Evolutionary conservation across 2,329 filamentous ascomycete species (phyloP).

Genomic region (Alternaria sp.): DNA sequence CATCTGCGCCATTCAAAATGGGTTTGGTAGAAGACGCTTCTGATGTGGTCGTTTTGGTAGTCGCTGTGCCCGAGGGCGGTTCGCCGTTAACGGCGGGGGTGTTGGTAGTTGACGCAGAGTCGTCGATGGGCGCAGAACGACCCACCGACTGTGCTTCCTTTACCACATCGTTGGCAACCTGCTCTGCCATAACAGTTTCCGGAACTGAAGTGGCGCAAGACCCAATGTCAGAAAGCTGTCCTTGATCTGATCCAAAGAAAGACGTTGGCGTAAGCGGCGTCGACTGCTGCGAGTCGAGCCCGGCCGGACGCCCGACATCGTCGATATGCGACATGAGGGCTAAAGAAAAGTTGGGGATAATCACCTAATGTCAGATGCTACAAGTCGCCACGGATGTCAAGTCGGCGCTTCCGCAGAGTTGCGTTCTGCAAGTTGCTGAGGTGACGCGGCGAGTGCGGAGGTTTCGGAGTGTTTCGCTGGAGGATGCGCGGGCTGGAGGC

Average conservation of each 20-base stretch:
- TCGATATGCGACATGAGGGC: slow-evolving; percentile 34
- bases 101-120: slow-evolving; percentile 68
- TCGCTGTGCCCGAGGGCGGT: slow-evolving; percentile 49
- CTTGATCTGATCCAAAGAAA: slow-evolving; percentile 35
- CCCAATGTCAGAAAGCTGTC: slow-evolving; percentile 45
- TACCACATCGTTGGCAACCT: slow-evolving; percentile 75
- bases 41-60: slow-evolving; percentile 36
- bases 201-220: slow-evolving; percentile 54
- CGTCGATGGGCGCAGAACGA: slow-evolving; percentile 71
- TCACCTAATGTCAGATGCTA: slow-evolving; percentile 53
- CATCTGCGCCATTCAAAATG: slow-evolving; percentile 34
- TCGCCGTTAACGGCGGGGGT: slow-evolving; percentile 62
- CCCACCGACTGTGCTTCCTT: slow-evolving; percentile 74
- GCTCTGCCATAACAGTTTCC: slow-evolving; percentile 76
- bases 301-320: slow-evolving; percentile 29
- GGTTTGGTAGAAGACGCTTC: slow-evolving; percentile 52
- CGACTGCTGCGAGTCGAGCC: slow-evolving; percentile 31
- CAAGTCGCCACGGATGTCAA: slow-evolving; percentile 50
- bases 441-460: slow-evolving; percentile 47
- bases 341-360: slow-evolving; percentile 39
- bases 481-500: slow-evolving; percentile 28
- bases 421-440: slow-evolving; percentile 42
- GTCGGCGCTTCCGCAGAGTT: slow-evolving; percentile 54
- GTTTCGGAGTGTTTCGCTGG: slow-evolving; percentile 36
- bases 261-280: slow-evolving; percentile 23